Percentiles rank a stretch among this genome's conserved stretches.
These are phyloP conservation scores for Fusarium sarcochroum DNA, from an alignment of 2,329 filamentous ascomycete species.

Conservation along the genomic window DNA sequence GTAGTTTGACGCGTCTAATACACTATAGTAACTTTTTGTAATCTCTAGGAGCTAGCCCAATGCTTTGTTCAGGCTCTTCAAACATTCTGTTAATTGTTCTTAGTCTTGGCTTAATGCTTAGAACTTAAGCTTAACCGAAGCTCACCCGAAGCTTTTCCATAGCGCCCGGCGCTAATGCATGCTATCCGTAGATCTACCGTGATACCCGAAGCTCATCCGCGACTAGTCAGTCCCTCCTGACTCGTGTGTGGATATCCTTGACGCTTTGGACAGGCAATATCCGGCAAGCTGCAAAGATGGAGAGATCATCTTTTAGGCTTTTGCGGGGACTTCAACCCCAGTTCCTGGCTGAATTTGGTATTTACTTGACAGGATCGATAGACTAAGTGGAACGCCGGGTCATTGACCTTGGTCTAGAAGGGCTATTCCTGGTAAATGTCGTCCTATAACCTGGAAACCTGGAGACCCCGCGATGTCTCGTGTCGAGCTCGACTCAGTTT, in stretches of 20 bases:
- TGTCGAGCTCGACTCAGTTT: background rate
- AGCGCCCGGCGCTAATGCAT: background rate
- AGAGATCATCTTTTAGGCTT: background rate
- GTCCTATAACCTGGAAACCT: constrained; percentile 15
- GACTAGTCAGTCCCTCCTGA: background rate
- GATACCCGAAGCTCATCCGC: background rate
- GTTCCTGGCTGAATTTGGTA: background rate
- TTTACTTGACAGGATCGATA: background rate
- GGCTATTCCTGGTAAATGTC: background rate
- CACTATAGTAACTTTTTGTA: fast-evolving
- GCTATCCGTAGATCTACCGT: background rate
- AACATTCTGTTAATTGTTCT: background rate
- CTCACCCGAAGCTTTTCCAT: background rate
- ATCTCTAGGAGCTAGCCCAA: fast-evolving
- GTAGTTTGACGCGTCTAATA: fast-evolving
- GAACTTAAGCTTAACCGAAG: background rate
- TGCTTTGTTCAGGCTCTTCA: too few relatives aligned
- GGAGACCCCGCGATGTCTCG: constrained; percentile 22
- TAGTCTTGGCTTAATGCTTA: fast-evolving
- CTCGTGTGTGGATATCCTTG: background rate
- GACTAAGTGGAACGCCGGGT: constrained; percentile 24
- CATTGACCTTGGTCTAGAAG: background rate
- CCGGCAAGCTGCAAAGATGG: background rate
- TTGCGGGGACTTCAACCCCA: constrained; percentile 1
- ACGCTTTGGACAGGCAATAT: constrained; percentile 2